Evolutionary conservation across 345 rosid species (phyloP).

Genomic region (Linum tenue): DNA sequence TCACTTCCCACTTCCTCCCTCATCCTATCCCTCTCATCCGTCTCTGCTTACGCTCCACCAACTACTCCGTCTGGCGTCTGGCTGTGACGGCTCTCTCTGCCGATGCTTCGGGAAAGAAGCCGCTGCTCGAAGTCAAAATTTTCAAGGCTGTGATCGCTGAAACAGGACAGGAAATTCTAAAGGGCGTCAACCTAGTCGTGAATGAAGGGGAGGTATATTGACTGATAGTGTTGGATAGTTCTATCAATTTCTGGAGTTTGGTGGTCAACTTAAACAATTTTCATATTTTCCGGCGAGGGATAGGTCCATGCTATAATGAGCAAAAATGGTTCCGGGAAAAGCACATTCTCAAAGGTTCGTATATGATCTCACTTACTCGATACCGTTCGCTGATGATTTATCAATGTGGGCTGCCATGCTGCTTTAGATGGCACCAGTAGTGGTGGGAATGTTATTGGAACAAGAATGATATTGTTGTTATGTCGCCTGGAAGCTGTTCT

Average conservation of each 20-base stretch:
- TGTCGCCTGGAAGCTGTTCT: too few relatives aligned
- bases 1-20: background rate
- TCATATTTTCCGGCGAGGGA: too few relatives aligned
- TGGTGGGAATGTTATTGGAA: too few relatives aligned
- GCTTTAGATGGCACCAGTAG: too few relatives aligned
- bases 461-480: too few relatives aligned
- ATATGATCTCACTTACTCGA: background rate
- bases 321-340: constrained; percentile 20
- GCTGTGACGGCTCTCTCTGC: background rate
- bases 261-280: background rate
- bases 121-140: constrained; percentile 69
- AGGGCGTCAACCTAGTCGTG: constrained; percentile 67
- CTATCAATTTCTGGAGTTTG: background rate
- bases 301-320: constrained; percentile 95
- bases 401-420: too few relatives aligned
- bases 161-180: constrained; percentile 28
- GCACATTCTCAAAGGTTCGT: constrained; percentile 76
- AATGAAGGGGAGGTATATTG: constrained; percentile 73
- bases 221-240: background rate
- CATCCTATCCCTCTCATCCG: background rate
- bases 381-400: too few relatives aligned
- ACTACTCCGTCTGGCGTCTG: background rate
- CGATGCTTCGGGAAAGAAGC: constrained; percentile 22
- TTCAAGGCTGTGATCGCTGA: constrained; percentile 59
- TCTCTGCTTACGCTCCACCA: background rate